Base-by-base conservation (phyloP, 2,329 filamentous ascomycete species). In the Fusarium xyrophilum region DNA sequence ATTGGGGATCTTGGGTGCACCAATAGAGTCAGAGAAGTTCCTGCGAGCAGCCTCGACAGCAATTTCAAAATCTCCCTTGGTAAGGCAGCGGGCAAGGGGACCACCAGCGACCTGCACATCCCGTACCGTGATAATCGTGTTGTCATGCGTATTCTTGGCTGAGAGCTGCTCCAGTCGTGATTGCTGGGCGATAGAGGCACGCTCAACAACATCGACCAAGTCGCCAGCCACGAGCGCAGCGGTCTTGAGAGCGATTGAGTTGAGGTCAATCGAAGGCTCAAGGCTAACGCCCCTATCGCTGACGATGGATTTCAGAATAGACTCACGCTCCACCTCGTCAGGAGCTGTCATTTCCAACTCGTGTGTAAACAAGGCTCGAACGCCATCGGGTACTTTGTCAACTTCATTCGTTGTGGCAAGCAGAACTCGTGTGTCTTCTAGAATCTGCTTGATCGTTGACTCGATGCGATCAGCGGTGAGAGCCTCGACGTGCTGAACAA, bases 1-100 rank as follows among this genome's bases (percentile, higher is more conserved):
- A 67, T 97, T 97, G 10, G 95, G 96, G 66, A 98, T 98, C 85
- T 98, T 98, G 5, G 96, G 96, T 8, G 96, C 96, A 27, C 96
- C 96, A 68, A 99, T 99, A 1, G 95, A 91, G 78, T 98, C 96
- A 9, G 96, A 95, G 77, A 99, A 99, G 79, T 97, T 98, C 85
- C 97, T 97, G 56, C 96, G 89, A 2, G 96, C 96, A 9, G 94
- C 93, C 63, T 98, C 95, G 6, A 99, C 95, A 0, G 96, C 96
- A n/a, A 90, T 82, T 56, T 97, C 93, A 69, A 98, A 95, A 78
- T 99, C 96, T 4, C 86, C 83, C 70, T 92, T 92, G 2, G 89
- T 94, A 14, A 99, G 84, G 54, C 91, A 92, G 30, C 89, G 89
- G 8, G 92, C 91, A 13, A 90, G 86, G 40, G 92, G 86, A 0